Evolutionary conservation across 352 stramenopile species (phyloP), one percentile per base, ranked within the genome.

Genomic region (Phytophthora sansomeana): DNA sequence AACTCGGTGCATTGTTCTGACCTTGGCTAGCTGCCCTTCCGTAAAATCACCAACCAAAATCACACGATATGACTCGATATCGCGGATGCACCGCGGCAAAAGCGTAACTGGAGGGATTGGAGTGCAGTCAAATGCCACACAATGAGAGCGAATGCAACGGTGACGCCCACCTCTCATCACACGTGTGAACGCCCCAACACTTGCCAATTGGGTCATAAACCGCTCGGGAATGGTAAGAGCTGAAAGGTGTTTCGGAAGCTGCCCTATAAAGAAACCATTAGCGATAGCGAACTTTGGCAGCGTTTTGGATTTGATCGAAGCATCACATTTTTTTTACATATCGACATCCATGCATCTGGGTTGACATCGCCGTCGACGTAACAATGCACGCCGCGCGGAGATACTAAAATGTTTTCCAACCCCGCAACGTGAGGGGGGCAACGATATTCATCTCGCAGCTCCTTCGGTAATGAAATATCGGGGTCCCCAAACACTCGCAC

Each of bases 241-340:
- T n/a, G n/a, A n/a, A n/a, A 50, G 6, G 24, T 16, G 42, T 10
- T 49, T 30, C 21, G 42, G 21, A 6, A 49, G 21, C 4, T 9
- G 19, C 11, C 42, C 43, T 19, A 50, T 10, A 29, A 14, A 50
- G 33, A 50, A 50, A 17, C 43, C 24, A 50, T 50, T 50, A 8
- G 43, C 19, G 11, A 50, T 50, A n/a, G 43, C 43, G 33, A 30
- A 33, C 43, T 50, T 50, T 10, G 43, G 43, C 4, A 50, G n/a
- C n/a, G n/a, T n/a, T n/a, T n/a, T n/a, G 43, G 1, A 32, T 50
- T 19, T 14, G 11, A n/a, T n/a, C n/a, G n/a, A n/a, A n/a, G n/a
- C n/a, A 6, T 9, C 19, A 29, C 7, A 6, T n/a, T 17, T 19
- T 28, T n/a, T 21, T 9, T 53, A 16, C 26, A 53, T 14, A 41